These are phyloP conservation scores for Dactylellina sp. DNA, from an alignment of 2,329 filamentous ascomycete species.

Conservation along the genomic window DNA sequence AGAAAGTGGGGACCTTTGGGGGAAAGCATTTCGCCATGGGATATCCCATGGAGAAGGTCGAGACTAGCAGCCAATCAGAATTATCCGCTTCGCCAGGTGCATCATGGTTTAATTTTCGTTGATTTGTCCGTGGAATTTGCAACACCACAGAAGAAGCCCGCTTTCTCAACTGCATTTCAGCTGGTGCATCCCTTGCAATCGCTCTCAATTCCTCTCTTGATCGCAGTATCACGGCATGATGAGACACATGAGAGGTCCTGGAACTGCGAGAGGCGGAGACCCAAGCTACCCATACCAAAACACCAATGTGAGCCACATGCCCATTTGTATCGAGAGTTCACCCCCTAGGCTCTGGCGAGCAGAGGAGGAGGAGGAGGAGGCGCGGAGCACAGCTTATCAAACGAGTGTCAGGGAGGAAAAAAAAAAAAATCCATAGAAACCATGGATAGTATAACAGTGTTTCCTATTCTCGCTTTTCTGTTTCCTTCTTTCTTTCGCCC, in stretches of 20 bases:
- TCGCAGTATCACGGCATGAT: slow-evolving; percentile 27
- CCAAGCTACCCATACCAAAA: slow-evolving; percentile 4
- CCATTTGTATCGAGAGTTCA: slow-evolving; percentile 7
- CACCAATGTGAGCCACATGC: slow-evolving; percentile 46
- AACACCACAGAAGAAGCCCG: slow-evolving; percentile 35
- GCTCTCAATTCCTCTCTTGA: slow-evolving; percentile 27
- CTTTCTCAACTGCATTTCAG: slow-evolving; percentile 37
- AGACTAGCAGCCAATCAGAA: slow-evolving; percentile 45
- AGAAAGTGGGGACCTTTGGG: slow-evolving; percentile 46
- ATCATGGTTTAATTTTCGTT: slow-evolving; percentile 55
- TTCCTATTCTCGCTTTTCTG: slow-evolving; percentile 23
- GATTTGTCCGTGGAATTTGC: slow-evolving; percentile 32
- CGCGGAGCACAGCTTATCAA: slow-evolving; percentile 40
- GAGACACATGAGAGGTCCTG: slow-evolving; percentile 26
- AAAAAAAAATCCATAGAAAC: slow-evolving; percentile 6
- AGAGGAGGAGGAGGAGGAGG: slow-evolving; percentile 19
- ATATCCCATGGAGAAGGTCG: slow-evolving; percentile 39
- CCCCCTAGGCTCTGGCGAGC: slow-evolving; percentile 8
- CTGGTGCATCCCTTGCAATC: slow-evolving; percentile 43
- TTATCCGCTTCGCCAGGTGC: slow-evolving; percentile 49
- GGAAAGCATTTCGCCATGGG: slow-evolving; percentile 33
- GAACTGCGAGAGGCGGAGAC: slow-evolving; percentile 2
- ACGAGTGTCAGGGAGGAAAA: slow-evolving; percentile 10
- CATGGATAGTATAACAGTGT: slow-evolving; percentile 36
- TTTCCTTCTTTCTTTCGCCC: slow-evolving; percentile 7